phyloP scores from a whole-genome alignment of 2,329 filamentous ascomycete species.

The Verticillium tricorpus region DNA sequence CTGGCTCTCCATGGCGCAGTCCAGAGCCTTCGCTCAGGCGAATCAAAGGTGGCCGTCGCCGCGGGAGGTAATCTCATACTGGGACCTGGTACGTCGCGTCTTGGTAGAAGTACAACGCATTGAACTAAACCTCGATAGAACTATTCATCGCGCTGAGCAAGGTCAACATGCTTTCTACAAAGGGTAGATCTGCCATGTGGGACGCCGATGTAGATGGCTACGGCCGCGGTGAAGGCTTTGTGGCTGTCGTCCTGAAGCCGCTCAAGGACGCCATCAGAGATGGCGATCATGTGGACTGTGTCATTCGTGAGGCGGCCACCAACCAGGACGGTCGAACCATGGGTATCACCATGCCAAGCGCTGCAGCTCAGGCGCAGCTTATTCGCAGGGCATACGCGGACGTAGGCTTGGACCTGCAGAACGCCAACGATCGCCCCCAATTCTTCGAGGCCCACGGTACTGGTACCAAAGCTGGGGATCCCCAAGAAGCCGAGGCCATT shows the following conservation, averaged over 20 bases:
- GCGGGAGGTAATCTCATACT: conserved; percentile 23
- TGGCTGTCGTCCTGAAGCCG: conserved; percentile 40
- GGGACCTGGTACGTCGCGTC: conserved; percentile 9
- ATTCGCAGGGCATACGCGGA: conserved; percentile 21
- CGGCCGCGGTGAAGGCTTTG: conserved; percentile 47
- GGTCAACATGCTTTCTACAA: conserved; percentile 30
- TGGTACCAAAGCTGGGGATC: conserved; percentile 32
- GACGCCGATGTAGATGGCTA: conserved; percentile 44
- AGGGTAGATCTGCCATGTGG: conserved; percentile 31
- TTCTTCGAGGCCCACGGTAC: conserved; percentile 31
- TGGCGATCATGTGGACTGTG: conserved; percentile 18
- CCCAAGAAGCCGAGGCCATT: conserved; percentile 28
- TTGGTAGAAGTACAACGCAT: conserved; percentile 11
- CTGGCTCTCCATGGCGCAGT: conserved; percentile 36
- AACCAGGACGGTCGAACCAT: conserved; percentile 15
- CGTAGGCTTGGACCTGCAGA: conserved; percentile 4
- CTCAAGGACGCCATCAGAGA: conserved; percentile 35
- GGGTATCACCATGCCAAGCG: conserved; percentile 33
- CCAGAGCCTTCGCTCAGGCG: conserved; percentile 27
- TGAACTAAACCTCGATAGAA: not conserved
- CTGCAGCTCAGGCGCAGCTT: conserved; percentile 18
- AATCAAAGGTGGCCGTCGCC: conserved; percentile 25
- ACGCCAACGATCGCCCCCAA: conserved; percentile 7
- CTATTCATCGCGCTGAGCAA: not conserved
- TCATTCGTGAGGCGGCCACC: conserved; percentile 17